Base-by-base conservation (phyloP, 768 basidiomycete species). In the Tylopilus vinaceipallidus region DNA sequence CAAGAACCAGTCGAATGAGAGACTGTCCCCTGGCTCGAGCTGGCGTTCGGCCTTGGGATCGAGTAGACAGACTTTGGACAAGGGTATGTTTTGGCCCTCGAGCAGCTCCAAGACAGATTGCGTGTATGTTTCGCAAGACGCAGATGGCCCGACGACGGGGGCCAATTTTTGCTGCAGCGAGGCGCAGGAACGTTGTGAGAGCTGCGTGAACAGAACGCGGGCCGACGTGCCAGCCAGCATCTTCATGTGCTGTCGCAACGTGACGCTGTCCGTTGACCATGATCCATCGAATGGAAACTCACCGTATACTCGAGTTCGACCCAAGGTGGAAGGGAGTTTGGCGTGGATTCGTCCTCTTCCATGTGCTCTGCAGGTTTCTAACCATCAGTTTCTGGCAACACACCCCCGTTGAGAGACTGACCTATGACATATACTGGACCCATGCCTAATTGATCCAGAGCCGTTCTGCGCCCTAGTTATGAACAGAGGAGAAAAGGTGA, bases 291-390 rank as follows among this genome's bases (percentile, higher is more conserved):
- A 32, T 26, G 20, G 30, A 12, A 29, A 72, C 78, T 52, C 49
- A 89, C 91, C 60, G 78, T 76, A 65, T 95, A 98, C 76, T 98
- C 95, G 40, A 98, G 80, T 58, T 87, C 81, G 27, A 98, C 95
- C 95, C 95, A 98, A 13, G 81, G 82, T 19, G 89, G 89, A 35
- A 91, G 79, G 3, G 86, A 76, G 56, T 78, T 81, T 1, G 82
- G 74, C 0, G 79, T 79, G 13, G 79, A 75, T 52, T 94, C 94
- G 64, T 98, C 95, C 42, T 94, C 91, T 65, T 98, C 95, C 88
- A 98, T 93, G 63, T 95, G 92, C 56, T 95, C 93, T 91, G 50
- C 17, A 9, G 8, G 33, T 26, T 42, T 8, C 61, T 47, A 49
- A 52, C 29, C 26, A 13, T 41, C 16, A 29, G 19, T 39, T 33